phyloP scores from a whole-genome alignment of 768 basidiomycete species.

The Lactifluus echinatus region DNA sequence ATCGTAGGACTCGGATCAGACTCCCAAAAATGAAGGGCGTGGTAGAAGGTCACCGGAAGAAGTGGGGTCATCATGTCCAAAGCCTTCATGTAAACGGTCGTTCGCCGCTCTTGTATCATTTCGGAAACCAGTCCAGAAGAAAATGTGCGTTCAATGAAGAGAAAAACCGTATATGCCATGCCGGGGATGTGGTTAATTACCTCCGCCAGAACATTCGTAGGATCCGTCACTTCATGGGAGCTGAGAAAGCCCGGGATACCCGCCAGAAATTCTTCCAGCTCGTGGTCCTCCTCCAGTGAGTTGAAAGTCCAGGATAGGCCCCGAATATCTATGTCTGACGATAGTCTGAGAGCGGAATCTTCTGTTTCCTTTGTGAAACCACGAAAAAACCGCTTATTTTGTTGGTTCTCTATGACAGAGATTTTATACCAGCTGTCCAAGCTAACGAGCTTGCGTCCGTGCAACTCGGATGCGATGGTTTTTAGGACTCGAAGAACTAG shows the following conservation, averaged over 20 bases:
- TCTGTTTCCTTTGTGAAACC: constrained; percentile 12
- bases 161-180: constrained; percentile 13
- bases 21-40: constrained; percentile 7
- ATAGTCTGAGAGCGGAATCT: background rate
- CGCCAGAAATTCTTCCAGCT: constrained; percentile 11
- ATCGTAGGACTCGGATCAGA: background rate
- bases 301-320: constrained; percentile 11
- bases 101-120: constrained; percentile 6
- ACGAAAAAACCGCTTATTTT: constrained; percentile 9
- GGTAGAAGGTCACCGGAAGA: constrained; percentile 11
- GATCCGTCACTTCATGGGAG: constrained; percentile 4
- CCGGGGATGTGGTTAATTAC: constrained; percentile 3
- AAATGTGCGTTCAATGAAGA: constrained; percentile 13
- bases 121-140: constrained; percentile 11
- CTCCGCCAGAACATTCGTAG: background rate
- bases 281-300: constrained; percentile 16
- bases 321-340: constrained; percentile 10
- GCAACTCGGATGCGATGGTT: constrained; percentile 2
- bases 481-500: constrained; percentile 2
- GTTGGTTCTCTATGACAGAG: constrained; percentile 6
- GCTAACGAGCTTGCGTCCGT: constrained; percentile 10
- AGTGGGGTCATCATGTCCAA: constrained; percentile 5
- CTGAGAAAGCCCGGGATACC: constrained; percentile 15
- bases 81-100: constrained; percentile 4
- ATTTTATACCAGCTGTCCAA: constrained; percentile 13